Base-by-base conservation (phyloP, 768 basidiomycete species). In the Amanita phalloides region DNA sequence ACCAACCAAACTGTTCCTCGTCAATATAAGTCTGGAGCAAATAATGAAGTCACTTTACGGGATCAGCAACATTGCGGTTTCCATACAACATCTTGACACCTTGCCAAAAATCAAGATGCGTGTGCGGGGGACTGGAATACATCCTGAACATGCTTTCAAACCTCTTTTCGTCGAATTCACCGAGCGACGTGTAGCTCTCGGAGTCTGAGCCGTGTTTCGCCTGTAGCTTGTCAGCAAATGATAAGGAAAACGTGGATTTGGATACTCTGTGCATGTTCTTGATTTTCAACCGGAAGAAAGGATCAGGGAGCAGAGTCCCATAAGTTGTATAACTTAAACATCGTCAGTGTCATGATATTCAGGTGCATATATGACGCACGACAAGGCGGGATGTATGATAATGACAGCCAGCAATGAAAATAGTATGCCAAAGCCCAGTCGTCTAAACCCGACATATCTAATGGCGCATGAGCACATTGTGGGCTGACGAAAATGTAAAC, bases 201-300 rank as follows among this genome's bases (percentile, higher is more conserved):
- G 68, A 58, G 58, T 73, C 71, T 21, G 73, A 74, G 11, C 72
- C 72, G 45, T 74, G 73, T 50, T 69, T 71, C 35, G 54, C 72
- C 72, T 74, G 32, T 4, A 36, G 20, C 13, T 14, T 21, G 32
- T 7, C 32, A 28, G 35, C 48, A 20, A 39, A 48, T 6, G 28
- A 25, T 7, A 5, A 28, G 3, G 51, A 23, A 21, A 25, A 45
- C 9, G 28, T 8, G 41, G 28, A 55, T 21, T 45, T 32, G 49
- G 62, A 48, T 55, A 70, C 73, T 51, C 62, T 58, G 49, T 72
- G 68, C 63, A 74, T 73, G 45, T 63, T 55, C 33, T 64, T 61
- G 36, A 74, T 65, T 35, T 64, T 66, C 51, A 75, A 57, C 6
- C 72, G 68, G 57, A 74, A 74, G 56, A 69, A 66, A 8, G 71